Evolutionary conservation across 371 early-diverging fungal genomes (phyloP).

Genomic region (Mucor ambiguus): DNA sequence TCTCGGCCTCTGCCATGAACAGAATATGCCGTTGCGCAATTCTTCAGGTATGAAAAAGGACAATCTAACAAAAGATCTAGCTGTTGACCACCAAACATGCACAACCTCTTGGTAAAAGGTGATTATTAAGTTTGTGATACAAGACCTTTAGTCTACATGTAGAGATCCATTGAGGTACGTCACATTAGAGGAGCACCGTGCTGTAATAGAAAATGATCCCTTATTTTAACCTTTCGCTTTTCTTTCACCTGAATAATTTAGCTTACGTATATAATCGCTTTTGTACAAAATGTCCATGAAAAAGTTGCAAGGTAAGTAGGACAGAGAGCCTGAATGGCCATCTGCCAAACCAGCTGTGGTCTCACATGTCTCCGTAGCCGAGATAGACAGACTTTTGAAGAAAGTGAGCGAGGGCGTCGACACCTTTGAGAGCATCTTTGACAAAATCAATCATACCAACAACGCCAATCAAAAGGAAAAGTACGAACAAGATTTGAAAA

Average conservation of each 20-base stretch:
- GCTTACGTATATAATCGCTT: neutral
- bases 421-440: conserved; percentile 88
- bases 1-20: too few species aligned
- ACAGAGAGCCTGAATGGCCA: neutral
- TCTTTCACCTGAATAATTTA: neutral
- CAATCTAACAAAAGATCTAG: too few species aligned
- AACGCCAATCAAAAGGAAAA: conserved; percentile 94
- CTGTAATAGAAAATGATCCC: neutral
- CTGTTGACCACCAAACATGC: too few species aligned
- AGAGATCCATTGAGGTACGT: neutral
- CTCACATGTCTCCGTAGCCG: conserved; percentile 13
- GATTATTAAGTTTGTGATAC: too few species aligned
- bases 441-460: conserved; percentile 82
- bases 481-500: conserved; percentile 94
- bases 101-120: too few species aligned
- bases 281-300: conserved; percentile 25
- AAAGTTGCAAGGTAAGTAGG: conserved; percentile 26
- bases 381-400: conserved; percentile 85
- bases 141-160: too few species aligned
- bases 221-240: neutral
- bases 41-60: too few species aligned
- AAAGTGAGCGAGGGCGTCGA: conserved; percentile 96
- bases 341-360: neutral
- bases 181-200: neutral
- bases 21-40: too few species aligned